A percentile compares a stretch with the other conserved stretches of the same genome.
Conservation (phyloP, 331 rosid genomes). For the Dryas integrifolia region DNA sequence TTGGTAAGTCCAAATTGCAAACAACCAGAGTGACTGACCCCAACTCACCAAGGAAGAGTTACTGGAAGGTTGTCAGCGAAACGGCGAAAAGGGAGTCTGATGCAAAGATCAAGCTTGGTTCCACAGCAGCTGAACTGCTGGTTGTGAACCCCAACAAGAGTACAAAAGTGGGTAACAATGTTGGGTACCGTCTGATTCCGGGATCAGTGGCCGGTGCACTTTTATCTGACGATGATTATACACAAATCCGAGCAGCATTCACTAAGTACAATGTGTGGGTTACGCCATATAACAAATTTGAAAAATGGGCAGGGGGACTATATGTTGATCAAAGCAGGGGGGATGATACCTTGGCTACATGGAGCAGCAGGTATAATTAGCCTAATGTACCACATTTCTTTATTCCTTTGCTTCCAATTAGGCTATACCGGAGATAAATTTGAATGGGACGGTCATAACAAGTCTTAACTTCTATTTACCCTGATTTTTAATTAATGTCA, state of each 20-base stretch:
- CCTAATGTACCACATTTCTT: background rate
- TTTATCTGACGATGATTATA: constrained; percentile 44
- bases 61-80: constrained; percentile 45
- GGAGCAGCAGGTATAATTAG: constrained; percentile 37
- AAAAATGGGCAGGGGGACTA: constrained; percentile 62
- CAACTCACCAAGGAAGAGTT: constrained; percentile 55
- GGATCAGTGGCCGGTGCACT: constrained; percentile 34
- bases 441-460: no score
- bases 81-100: constrained; percentile 47
- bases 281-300: constrained; percentile 52
- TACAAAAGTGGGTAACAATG: constrained; percentile 42
- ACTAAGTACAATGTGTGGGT: constrained; percentile 52
- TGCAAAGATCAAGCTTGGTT: constrained; percentile 39
- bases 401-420: no score
- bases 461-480: no score
- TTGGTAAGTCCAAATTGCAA: constrained; percentile 21
- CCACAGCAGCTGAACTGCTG: constrained; percentile 30
- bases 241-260: constrained; percentile 59
- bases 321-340: constrained; percentile 61
- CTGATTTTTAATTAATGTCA: no score
- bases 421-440: no score
- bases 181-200: constrained; percentile 61
- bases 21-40: constrained; percentile 13
- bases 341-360: constrained; percentile 53
- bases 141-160: constrained; percentile 55